phyloP scores from a whole-genome alignment of 2,329 filamentous ascomycete species.

The Hypoxylon sp. region DNA sequence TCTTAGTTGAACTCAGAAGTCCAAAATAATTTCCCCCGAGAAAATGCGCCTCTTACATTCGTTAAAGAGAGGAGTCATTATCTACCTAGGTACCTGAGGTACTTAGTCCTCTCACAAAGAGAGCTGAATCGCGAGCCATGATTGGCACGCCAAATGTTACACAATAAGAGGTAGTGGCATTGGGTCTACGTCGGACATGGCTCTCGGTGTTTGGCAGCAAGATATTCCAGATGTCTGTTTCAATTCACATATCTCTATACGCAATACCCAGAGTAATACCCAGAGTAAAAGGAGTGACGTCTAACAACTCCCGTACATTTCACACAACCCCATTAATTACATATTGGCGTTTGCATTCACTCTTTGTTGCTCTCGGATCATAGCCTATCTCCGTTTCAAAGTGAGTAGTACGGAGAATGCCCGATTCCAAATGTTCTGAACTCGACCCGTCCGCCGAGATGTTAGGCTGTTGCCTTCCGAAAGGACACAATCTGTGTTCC shows the following conservation, averaged over 20 bases:
- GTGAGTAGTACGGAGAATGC: slow-evolving; percentile 5
- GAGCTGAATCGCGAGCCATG: neutral
- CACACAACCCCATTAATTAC: neutral
- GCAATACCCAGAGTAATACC: neutral
- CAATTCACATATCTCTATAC: neutral
- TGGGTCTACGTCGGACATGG: neutral
- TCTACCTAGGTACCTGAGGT: too few relatives aligned
- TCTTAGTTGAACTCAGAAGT: too few relatives aligned
- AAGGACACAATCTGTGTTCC: neutral
- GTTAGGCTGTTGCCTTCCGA: too few relatives aligned
- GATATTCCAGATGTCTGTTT: neutral
- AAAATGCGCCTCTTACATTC: neutral
- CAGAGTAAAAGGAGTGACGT: neutral
- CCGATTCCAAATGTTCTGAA: neutral
- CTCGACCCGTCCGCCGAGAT: neutral
- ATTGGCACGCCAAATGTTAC: neutral
- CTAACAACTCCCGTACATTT: neutral
- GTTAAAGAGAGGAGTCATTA: neutral
- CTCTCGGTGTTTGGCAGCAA: neutral
- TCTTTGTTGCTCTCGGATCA: neutral
- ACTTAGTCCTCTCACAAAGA: too few relatives aligned
- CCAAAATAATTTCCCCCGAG: neutral
- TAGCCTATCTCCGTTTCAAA: slow-evolving; percentile 4
- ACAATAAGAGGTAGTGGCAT: neutral
- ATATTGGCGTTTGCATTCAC: neutral